A percentile compares a stretch with the other conserved stretches of the same genome.
phyloP scores from a whole-genome alignment of 2,329 filamentous ascomycete genomes.

The Aspergillus hortae region DNA sequence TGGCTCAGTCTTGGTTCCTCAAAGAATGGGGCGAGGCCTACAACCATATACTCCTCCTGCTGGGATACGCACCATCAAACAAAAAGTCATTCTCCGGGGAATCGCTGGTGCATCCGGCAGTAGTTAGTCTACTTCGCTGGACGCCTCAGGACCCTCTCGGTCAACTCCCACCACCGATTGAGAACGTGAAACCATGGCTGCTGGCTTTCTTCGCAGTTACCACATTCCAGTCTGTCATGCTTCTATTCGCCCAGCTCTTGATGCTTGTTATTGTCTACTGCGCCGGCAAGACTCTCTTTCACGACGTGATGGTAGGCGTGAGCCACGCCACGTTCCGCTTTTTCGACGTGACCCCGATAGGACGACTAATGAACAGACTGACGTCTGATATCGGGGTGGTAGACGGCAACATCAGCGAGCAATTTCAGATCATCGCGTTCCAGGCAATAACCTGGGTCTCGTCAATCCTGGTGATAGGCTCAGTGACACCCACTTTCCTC shows the following conservation, averaged over 20 bases:
- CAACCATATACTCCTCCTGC: slow-evolving; percentile 23
- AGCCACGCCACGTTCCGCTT: slow-evolving; percentile 81
- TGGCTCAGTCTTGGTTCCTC: slow-evolving; percentile 73
- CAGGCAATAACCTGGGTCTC: slow-evolving; percentile 68
- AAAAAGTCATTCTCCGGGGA: slow-evolving; percentile 3
- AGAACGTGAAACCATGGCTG: slow-evolving; percentile 71
- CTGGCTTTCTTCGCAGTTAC: slow-evolving; percentile 66
- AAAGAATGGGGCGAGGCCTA: slow-evolving; percentile 86
- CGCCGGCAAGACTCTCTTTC: slow-evolving; percentile 73
- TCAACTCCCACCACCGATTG: slow-evolving; percentile 62
- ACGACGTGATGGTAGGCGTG: slow-evolving; percentile 67
- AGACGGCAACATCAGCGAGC: slow-evolving; percentile 76
- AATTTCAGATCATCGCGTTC: slow-evolving; percentile 69
- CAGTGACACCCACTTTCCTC: slow-evolving; percentile 74
- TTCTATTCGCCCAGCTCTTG: slow-evolving; percentile 60
- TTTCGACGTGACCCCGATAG: slow-evolving; percentile 85
- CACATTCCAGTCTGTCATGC: slow-evolving; percentile 56
- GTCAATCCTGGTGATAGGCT: slow-evolving; percentile 72
- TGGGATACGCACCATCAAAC: slow-evolving; percentile 16
- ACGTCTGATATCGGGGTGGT: slow-evolving; percentile 88
- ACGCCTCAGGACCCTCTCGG: slow-evolving; percentile 29
- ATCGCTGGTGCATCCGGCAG: slow-evolving; percentile 5
- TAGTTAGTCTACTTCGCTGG: slow-evolving; percentile 13
- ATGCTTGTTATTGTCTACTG: slow-evolving; percentile 76
- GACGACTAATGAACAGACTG: slow-evolving; percentile 85